A percentile compares a stretch with the other conserved stretches of the same genome.
phyloP scores from a whole-genome alignment of 352 stramenopile genomes.

The Phytophthora aleatoria region DNA sequence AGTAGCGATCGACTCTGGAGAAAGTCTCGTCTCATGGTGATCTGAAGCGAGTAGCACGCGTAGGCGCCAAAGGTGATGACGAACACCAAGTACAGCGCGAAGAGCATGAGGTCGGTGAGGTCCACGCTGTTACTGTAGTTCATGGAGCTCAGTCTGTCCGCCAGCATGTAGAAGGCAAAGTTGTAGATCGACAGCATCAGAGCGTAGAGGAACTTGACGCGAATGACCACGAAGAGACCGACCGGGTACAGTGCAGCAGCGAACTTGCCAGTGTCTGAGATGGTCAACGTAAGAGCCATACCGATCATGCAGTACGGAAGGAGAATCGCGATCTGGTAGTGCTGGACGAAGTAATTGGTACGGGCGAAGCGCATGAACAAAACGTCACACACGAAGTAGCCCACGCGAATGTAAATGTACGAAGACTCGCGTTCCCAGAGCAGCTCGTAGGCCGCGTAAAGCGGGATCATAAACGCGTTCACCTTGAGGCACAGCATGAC shows the following conservation, averaged over 20 bases:
- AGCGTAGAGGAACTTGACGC: conserved; percentile 86
- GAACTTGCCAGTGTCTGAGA: conserved; percentile 86
- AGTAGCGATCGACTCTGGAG: conserved; percentile 79
- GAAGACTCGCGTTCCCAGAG: conserved; percentile 62
- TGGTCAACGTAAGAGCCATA: conserved; percentile 82
- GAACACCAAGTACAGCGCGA: conserved; percentile 76
- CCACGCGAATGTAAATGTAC: conserved; percentile 70
- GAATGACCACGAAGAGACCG: conserved; percentile 80
- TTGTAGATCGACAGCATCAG: conserved; percentile 80
- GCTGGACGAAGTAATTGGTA: conserved; percentile 72
- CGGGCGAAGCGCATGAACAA: conserved; percentile 70
- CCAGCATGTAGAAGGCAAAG: conserved; percentile 76
- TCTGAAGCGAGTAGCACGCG: conserved; percentile 84
- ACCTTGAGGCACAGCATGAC: conserved; percentile 79
- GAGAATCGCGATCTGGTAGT: conserved; percentile 80
- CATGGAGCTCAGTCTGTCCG: conserved; percentile 25
- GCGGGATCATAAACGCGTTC: conserved; percentile 66
- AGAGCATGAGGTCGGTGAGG: conserved; percentile 65
- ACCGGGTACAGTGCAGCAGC: conserved; percentile 81
- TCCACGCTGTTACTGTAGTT: conserved; percentile 41
- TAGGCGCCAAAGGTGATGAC: conserved; percentile 75
- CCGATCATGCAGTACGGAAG: conserved; percentile 69
- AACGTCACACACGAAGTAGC: conserved; percentile 74
- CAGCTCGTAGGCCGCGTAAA: conserved; percentile 77
- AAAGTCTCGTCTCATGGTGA: conserved; percentile 85